phyloP scores from a whole-genome alignment of 2,329 filamentous ascomycete species.

The Fusarium denticulatum region DNA sequence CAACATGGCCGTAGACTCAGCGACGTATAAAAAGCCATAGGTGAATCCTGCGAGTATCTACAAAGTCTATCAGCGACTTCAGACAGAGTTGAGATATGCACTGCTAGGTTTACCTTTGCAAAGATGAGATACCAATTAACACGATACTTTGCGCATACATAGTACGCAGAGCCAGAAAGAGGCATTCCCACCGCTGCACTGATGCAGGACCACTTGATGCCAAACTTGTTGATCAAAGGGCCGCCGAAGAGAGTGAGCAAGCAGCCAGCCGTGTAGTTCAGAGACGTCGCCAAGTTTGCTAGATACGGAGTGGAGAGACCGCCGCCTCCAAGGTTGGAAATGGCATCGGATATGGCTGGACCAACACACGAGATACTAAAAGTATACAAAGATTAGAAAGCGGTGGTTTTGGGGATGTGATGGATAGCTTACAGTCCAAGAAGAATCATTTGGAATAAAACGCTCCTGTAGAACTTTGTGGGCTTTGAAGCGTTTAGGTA shows the following conservation, averaged over 20 bases:
- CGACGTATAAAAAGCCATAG: not conserved
- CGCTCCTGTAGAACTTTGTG: not conserved
- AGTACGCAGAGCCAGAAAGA: not conserved
- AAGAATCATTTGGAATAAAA: not conserved
- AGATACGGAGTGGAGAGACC: not conserved
- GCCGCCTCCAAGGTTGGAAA: not conserved
- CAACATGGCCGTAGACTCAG: not conserved
- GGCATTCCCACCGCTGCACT: conserved; percentile 1
- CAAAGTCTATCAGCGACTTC: rapidly evolving
- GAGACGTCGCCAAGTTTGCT: not conserved
- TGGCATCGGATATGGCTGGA: not conserved
- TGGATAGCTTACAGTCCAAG: not conserved
- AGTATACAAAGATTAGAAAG: rapidly evolving
- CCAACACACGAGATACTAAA: not conserved
- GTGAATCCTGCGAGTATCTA: not conserved
- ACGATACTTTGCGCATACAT: not conserved
- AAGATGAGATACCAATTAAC: not conserved
- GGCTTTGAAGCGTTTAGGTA: not conserved
- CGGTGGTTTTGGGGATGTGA: rapidly evolving
- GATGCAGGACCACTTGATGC: conserved; percentile 3
- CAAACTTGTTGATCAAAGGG: not conserved
- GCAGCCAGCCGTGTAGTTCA: not conserved
- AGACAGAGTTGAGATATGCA: rapidly evolving
- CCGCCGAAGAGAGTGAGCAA: not conserved
- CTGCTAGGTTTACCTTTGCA: not conserved